Base-by-base conservation (phyloP, 2,329 filamentous ascomycete species). In the Xylariaceae sp. region DNA sequence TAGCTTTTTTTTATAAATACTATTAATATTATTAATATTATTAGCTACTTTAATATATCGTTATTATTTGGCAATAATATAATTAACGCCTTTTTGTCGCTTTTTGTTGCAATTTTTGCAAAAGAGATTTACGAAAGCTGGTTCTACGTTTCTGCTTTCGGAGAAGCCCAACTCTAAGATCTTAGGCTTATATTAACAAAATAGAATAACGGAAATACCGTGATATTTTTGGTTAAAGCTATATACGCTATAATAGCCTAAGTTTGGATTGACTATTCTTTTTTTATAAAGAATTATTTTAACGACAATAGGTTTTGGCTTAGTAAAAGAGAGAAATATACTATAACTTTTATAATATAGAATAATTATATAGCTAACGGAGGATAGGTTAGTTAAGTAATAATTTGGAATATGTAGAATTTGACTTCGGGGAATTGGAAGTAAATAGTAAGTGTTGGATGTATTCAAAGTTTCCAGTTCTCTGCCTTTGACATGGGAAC, bases 221-320 rank as follows among this genome's bases (percentile, higher is more conserved):
- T 23, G 22, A 39, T 27, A 6, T 45, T 40, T 23, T 10, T n/a
- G n/a, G 42, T 45, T 14, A 39, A 27, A 20, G 42, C 42, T 19
- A 37, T 22, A 12, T 27, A 39, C 23, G 42, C 34, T 20, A 37
- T 45, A 14, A 37, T 37, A 33, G 37, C 42, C 19, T 45, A 37
- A 37, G 42, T 45, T 12, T 45, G 37, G 35, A 21, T 45, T 22
- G 42, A 40, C 6, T 38, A 45, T 35, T 25, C 27, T 22, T 35
- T 27, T 19, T 25, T 29, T 14, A 37, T 35, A 10, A 20, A 22
- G 10, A 37, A 27, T 10, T 23, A 40, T 21, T 45, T 45, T 17
- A 37, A 45, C 19, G 20, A 38, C 34, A 45, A 45, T 29, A 37
- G 25, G 10, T 45, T 45, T 32, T 45, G 42, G 42, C 29, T 45